A percentile compares a stretch with the other conserved stretches of the same genome.
Evolutionary conservation across 768 basidiomycete species (phyloP).

Genomic region (Mycena latifolia): DNA sequence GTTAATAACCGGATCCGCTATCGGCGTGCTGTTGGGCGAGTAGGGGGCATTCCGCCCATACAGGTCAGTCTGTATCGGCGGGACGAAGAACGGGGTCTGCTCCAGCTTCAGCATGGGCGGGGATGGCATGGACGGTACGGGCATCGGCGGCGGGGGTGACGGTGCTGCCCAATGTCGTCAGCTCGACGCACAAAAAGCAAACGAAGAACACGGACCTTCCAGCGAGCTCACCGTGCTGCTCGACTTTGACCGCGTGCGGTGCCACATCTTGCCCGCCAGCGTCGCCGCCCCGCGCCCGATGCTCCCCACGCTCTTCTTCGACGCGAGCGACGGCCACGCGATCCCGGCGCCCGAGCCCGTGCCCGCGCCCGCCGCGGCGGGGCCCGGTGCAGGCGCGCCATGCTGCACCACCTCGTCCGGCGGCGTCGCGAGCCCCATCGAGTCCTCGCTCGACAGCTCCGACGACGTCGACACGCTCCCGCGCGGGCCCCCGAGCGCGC

Average conservation of each 20-base stretch:
- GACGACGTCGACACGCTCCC: conserved; percentile 70
- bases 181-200: background rate
- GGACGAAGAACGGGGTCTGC: conserved; percentile 36
- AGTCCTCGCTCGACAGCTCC: conserved; percentile 78
- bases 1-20: conserved; percentile 36
- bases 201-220: conserved; percentile 53
- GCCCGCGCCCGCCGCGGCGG: too few relatives aligned
- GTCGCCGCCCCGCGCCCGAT: conserved; percentile 63
- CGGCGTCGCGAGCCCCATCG: conserved; percentile 70
- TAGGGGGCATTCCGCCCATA: conserved; percentile 21
- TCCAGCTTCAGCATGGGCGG: conserved; percentile 37
- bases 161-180: conserved; percentile 5
- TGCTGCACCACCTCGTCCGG: conserved; percentile 50
- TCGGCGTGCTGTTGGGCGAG: conserved; percentile 23
- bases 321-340: conserved; percentile 62
- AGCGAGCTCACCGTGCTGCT: conserved; percentile 57
- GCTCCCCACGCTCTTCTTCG: conserved; percentile 62
- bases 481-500: conserved; percentile 57
- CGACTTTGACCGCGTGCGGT: conserved; percentile 66
- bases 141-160: conserved; percentile 20
- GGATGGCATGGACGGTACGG: conserved; percentile 17
- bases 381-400: too few relatives aligned
- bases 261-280: conserved; percentile 73
- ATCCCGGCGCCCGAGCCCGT: conserved; percentile 39
- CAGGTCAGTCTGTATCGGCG: conserved; percentile 37